These are phyloP conservation scores for Stachybotrys chlorohalonatus DNA, from an alignment of 2,329 filamentous ascomycete species.

Conservation along the genomic window DNA sequence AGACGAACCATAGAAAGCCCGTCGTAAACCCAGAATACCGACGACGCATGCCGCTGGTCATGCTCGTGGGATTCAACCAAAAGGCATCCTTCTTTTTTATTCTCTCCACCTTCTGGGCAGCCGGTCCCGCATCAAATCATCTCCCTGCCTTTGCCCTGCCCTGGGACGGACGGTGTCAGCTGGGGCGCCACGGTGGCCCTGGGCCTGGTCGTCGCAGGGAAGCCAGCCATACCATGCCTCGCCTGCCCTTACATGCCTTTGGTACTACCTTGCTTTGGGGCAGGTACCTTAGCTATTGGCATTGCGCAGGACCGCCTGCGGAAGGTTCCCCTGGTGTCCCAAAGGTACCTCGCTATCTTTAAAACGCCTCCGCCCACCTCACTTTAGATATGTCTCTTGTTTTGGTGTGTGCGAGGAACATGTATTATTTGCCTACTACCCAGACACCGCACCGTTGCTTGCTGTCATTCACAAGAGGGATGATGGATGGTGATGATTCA, in stretches of 20 bases:
- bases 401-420: not conserved
- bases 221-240: not conserved
- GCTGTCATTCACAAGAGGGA: too few relatives aligned
- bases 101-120: too few relatives aligned
- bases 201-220: slow-evolving; percentile 1
- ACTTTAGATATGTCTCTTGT: not conserved
- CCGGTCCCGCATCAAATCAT: not conserved
- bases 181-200: slow-evolving; percentile 1
- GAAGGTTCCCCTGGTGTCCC: not conserved
- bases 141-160: not conserved
- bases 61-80: not conserved
- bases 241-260: not conserved
- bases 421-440: too few relatives aligned
- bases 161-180: not conserved
- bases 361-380: not conserved
- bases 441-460: too few relatives aligned
- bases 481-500: too few relatives aligned
- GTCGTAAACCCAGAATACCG: not conserved
- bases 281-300: too few relatives aligned
- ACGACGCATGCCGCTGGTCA: not conserved
- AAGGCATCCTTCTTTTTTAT: not conserved
- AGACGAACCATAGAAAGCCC: not conserved
- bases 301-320: too few relatives aligned
- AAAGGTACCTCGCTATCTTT: not conserved
- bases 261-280: too few relatives aligned